Conservation (phyloP, 148 eudicot species). For the Silene uniflora region DNA sequence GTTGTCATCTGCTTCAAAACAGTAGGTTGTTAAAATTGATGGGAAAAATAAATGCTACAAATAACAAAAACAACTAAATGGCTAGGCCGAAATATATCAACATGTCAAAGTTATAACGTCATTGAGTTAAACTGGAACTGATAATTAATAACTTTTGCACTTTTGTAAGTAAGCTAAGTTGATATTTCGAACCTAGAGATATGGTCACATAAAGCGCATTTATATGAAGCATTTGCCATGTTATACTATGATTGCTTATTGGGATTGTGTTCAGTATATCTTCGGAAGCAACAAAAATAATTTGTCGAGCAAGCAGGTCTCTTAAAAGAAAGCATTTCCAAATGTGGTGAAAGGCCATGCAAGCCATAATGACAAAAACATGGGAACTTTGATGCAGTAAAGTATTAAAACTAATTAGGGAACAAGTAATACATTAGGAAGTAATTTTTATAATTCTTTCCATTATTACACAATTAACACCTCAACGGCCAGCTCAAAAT, state of each 20-base stretch:
- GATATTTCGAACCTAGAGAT: not conserved
- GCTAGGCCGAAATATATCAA: not conserved
- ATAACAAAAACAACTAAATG: not conserved
- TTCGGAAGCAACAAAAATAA: not conserved
- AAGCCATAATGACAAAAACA: not conserved
- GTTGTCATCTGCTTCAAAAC: conserved; percentile 58
- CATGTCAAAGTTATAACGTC: not conserved
- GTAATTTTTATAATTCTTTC: not conserved
- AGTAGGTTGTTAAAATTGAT: conserved; percentile 1
- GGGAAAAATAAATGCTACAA: not conserved
- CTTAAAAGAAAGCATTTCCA: not conserved
- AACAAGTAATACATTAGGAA: not conserved
- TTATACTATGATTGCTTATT: not conserved
- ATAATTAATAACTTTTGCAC: not conserved
- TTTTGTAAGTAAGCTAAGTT: not conserved
- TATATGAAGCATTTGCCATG: not conserved
- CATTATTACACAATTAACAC: not conserved
- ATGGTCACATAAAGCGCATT: not conserved
- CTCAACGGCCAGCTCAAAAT: not conserved
- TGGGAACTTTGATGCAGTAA: not conserved
- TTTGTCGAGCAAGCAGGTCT: not conserved
- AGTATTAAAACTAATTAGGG: not conserved
- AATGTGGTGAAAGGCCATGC: not conserved
- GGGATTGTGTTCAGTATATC: not conserved
- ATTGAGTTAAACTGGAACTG: not conserved